Evolutionary conservation across 2,329 filamentous ascomycete genomes (phyloP).

Genomic region (Aspergillus calidoustus): DNA sequence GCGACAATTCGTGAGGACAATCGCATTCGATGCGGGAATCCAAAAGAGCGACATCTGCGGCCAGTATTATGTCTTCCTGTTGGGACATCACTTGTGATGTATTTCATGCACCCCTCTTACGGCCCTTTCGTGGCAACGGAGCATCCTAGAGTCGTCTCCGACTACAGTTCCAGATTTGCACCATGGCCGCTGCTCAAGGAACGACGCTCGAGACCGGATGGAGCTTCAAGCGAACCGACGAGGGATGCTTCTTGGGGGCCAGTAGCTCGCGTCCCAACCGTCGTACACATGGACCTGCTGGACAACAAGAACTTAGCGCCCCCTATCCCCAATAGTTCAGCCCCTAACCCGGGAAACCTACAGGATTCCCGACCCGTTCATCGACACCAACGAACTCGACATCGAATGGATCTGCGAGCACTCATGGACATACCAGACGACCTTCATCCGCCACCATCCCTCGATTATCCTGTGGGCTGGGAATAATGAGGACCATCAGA

Average conservation of each 20-base stretch:
- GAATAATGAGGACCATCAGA: slow-evolving; percentile 94
- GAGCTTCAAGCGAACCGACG: neutral
- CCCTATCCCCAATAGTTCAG: no score
- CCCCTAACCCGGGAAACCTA: no score
- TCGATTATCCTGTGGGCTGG: slow-evolving; percentile 87
- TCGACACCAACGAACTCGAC: no score
- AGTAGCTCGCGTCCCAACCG: neutral
- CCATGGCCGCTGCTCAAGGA: neutral
- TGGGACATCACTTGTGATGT: neutral
- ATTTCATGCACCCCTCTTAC: neutral
- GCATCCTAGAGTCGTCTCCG: neutral
- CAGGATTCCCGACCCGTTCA: no score
- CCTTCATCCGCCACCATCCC: slow-evolving; percentile 71
- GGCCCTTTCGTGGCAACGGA: neutral
- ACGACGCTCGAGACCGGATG: neutral
- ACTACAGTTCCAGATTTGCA: neutral
- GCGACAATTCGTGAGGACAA: neutral
- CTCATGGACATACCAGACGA: no score
- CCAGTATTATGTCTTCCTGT: neutral
- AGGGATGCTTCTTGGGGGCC: neutral
- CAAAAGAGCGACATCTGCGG: neutral
- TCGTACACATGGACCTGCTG: neutral
- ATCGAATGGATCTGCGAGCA: no score
- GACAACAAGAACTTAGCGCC: neutral
- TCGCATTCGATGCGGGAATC: neutral